Evolutionary conservation across 805 yeast genomes (phyloP).

Genomic region (Candida stauntonica): DNA sequence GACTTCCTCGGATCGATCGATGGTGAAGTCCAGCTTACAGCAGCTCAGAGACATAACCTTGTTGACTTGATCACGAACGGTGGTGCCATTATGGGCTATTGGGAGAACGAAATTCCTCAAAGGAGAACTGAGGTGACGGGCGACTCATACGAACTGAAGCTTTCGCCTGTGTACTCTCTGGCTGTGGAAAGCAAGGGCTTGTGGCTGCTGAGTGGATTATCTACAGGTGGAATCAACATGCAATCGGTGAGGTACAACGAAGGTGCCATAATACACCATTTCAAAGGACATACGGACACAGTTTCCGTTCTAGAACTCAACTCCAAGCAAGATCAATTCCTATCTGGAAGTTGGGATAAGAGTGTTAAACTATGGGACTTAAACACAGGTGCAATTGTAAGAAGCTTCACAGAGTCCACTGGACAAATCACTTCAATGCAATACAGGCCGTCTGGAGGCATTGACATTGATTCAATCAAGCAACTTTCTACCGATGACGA

Average conservation of each 20-base stretch:
- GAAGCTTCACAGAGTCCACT: constrained; percentile 49
- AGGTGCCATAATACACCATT: constrained; percentile 75
- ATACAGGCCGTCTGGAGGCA: constrained; percentile 51
- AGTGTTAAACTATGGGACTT: constrained; percentile 80
- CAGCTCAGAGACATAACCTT: constrained; percentile 84
- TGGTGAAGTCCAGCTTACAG: constrained; percentile 82
- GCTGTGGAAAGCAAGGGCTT: constrained; percentile 79
- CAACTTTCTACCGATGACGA: constrained; percentile 31
- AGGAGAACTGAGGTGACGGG: constrained; percentile 34
- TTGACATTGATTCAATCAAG: constrained; percentile 17
- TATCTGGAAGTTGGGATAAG: constrained; percentile 93
- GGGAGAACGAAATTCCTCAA: constrained; percentile 95
- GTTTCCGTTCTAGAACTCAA: constrained; percentile 70
- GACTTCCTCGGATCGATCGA: constrained; percentile 82
- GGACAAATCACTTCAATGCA: constrained; percentile 80
- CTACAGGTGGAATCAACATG: constrained; percentile 79
- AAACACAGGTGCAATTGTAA: constrained; percentile 51
- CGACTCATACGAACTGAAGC: constrained; percentile 44
- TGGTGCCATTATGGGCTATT: constrained; percentile 78
- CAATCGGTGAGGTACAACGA: constrained; percentile 81
- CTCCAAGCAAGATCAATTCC: constrained; percentile 52
- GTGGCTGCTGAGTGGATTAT: constrained; percentile 81
- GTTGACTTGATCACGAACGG: constrained; percentile 83
- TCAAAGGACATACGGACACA: constrained; percentile 65
- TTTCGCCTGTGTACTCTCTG: constrained; percentile 84